Base-by-base conservation (phyloP, 1,139 yeast genomes). In the Lodderomyces pseudojiufengensis region DNA sequence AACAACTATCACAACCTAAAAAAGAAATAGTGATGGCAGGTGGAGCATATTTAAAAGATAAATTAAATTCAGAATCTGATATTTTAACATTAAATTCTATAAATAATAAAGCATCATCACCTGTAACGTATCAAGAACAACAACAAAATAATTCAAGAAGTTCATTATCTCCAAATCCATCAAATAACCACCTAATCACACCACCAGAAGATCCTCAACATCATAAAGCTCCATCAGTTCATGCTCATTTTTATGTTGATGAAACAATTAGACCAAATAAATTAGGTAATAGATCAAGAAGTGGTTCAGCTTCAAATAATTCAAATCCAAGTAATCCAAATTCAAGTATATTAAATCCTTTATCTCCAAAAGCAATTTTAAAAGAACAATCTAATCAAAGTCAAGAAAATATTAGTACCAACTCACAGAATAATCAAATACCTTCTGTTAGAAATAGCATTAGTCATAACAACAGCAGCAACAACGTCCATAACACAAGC, bases 221-320 rank as follows among this genome's bases (percentile, higher is more conserved):
- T 50, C 80, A 70, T 46, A 76, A 75, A 52, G 63, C 73, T 14
- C 77, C 78, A 15, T 76, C 78, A 29, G 84, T 81, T 39, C 95
- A 85, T 58, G 92, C 95, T 1, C 95, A 85, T 59, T 85, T 86
- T 54, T 75, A 73, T 46, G 81, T 81, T 8, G 86, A 82, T 46
- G 95, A 85, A 43, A 71, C 84, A 2, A 56, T 80, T 16, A 81
- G 78, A 50, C 81, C 77, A 2, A 52, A 62, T 9, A 67, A 65
- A 40, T 5, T 40, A 43, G 48, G 46, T 29, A 59, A 49, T 33
- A 45, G 73, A 30, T 65, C 73, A 5, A 55, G 74, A 42, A 67
- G 73, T 42, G 70, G 72, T 3, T 65, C 73, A 8, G 52, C 29
- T 5, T 35, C 41, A 23, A 36, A 33, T 22, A 27, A 27, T 21